A percentile compares a stretch with the other conserved stretches of the same genome.
These are phyloP conservation scores for Rhodotorula babjevae DNA, from an alignment of 768 basidiomycete genomes.

Conservation along the genomic window DNA sequence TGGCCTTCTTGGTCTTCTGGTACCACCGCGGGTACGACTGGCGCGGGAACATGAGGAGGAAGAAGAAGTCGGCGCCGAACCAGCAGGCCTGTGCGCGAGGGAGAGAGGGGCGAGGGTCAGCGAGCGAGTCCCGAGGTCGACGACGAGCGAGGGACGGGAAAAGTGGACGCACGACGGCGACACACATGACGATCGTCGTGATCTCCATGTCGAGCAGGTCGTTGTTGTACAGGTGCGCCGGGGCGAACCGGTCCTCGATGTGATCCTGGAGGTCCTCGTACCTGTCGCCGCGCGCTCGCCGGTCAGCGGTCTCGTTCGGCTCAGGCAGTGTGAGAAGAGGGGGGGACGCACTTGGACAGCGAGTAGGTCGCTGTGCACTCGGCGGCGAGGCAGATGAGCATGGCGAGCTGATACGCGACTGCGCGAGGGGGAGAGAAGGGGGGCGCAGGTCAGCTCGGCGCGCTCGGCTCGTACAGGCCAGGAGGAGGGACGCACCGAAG, in stretches of 20 bases:
- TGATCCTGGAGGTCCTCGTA: constrained; percentile 35
- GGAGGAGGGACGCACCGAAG: constrained; percentile 17
- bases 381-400: constrained; percentile 39
- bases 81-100: neutral
- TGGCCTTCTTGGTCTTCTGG: constrained; percentile 25
- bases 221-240: constrained; percentile 37
- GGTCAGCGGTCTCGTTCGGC: neutral
- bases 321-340: neutral
- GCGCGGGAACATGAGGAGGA: constrained; percentile 36
- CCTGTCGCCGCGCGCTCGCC: neutral
- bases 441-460: neutral
- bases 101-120: no score
- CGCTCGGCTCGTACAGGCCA: neutral
- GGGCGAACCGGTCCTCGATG: constrained; percentile 19
- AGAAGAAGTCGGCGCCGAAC: constrained; percentile 42
- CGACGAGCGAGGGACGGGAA: constrained; percentile 3
- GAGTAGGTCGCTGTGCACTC: constrained; percentile 41
- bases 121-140: no score
- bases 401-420: constrained; percentile 41
- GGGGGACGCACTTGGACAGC: constrained; percentile 5
- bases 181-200: constrained; percentile 35
- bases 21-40: constrained; percentile 37
- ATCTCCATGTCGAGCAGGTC: constrained; percentile 36
- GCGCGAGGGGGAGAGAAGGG: neutral
- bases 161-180: constrained; percentile 20